Percentiles rank a stretch among this genome's conserved stretches.
phyloP scores from a whole-genome alignment of 176 grass and related monocot genomes.

The Carex parvula region DNA sequence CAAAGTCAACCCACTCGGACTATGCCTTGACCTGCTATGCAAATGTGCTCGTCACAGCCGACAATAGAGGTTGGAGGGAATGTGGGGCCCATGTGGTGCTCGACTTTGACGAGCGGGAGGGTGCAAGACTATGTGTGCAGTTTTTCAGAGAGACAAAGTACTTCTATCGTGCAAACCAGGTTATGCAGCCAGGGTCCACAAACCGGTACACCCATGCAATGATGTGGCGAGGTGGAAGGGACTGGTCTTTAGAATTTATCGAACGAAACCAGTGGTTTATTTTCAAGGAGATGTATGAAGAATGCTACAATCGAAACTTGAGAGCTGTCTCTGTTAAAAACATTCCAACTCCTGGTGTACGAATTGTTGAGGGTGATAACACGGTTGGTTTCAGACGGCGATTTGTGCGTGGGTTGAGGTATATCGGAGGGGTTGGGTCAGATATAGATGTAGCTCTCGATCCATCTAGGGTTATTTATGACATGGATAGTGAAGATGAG shows the following conservation, averaged over 20 bases:
- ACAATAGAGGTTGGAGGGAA: constrained; percentile 85
- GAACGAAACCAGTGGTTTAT: constrained; percentile 82
- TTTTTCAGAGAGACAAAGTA: constrained; percentile 68
- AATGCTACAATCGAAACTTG: constrained; percentile 78
- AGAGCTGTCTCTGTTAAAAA: constrained; percentile 87
- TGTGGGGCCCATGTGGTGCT: constrained; percentile 60
- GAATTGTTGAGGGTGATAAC: constrained; percentile 39
- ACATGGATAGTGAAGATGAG: constrained; percentile 97
- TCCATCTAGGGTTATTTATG: constrained; percentile 74
- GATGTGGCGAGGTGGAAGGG: constrained; percentile 86
- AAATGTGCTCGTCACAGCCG: constrained; percentile 74
- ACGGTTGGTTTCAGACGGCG: constrained; percentile 23
- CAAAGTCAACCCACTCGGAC: constrained; percentile 40
- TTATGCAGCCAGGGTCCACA: constrained; percentile 80
- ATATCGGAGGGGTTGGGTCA: constrained; percentile 51
- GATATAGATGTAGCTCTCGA: constrained; percentile 88
- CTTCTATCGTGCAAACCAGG: constrained; percentile 62
- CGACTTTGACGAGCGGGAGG: constrained; percentile 59
- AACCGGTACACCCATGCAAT: constrained; percentile 99
- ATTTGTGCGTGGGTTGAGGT: constrained; percentile 53
- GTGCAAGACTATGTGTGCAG: constrained; percentile 62
- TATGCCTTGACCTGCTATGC: constrained; percentile 59
- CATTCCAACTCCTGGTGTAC: constrained; percentile 92
- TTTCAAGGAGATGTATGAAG: constrained; percentile 96
- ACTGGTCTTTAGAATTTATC: constrained; percentile 89